Percentiles rank a stretch among this genome's conserved stretches.
These are phyloP conservation scores for Chrysanthemum lavandulifolium DNA, from an alignment of 129 eudicot genomes.

Conservation along the genomic window DNA sequence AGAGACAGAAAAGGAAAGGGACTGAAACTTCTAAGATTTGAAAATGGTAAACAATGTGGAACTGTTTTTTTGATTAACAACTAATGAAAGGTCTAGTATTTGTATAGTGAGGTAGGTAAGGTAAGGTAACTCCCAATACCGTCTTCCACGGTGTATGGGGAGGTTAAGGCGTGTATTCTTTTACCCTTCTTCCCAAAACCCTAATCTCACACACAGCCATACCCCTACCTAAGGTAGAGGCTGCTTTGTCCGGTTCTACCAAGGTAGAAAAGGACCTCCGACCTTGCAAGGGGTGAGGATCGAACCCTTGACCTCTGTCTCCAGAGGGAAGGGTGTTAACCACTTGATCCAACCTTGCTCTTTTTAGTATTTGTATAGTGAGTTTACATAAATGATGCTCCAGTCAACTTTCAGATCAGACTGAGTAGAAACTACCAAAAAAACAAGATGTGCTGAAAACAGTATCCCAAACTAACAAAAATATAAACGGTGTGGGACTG, in stretches of 20 bases:
- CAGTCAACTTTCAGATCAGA: constrained; percentile 9
- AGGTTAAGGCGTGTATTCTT: too few species aligned
- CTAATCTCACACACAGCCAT: too few species aligned
- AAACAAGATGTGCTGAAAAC: neutral
- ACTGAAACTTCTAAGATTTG: neutral
- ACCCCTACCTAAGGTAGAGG: too few species aligned
- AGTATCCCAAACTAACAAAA: neutral
- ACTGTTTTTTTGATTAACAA: neutral
- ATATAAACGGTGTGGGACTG: constrained; percentile 5
- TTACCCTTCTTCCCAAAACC: too few species aligned
- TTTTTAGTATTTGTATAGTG: constrained; percentile 2
- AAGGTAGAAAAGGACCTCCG: too few species aligned
- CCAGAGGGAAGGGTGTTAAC: too few species aligned
- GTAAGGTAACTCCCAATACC: too few species aligned
- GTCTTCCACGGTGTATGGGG: too few species aligned
- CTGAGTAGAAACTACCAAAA: constrained; percentile 3
- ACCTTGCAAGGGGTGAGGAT: too few species aligned
- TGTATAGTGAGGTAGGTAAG: neutral
- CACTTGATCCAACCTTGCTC: too few species aligned
- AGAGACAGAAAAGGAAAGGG: neutral
- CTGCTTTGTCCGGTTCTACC: too few species aligned
- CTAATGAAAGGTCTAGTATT: constrained; percentile 3
- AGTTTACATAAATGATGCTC: constrained; percentile 5
- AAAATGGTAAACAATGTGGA: constrained; percentile 10
- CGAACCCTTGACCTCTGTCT: too few species aligned